Evolutionary conservation across 2,329 filamentous ascomycete genomes (phyloP).

Genomic region (Colletotrichum liaoningense): DNA sequence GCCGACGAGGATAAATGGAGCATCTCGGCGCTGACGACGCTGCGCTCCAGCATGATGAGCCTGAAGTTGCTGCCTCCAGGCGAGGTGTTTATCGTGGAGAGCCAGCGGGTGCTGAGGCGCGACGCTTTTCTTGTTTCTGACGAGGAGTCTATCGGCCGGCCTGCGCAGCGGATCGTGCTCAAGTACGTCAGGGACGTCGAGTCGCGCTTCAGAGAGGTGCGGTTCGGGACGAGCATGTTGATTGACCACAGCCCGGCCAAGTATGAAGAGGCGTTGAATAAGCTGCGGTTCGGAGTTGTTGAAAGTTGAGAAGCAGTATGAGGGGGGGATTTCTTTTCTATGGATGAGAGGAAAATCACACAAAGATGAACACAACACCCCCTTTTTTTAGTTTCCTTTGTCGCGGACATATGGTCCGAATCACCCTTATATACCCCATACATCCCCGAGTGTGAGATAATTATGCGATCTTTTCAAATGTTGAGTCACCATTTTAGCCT

Average conservation of each 20-base stretch:
- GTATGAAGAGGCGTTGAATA: conserved; percentile 77
- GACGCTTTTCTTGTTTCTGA: conserved; percentile 68
- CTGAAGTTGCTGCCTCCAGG: conserved; percentile 80
- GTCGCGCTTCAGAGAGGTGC: conserved; percentile 74
- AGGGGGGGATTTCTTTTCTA: no score
- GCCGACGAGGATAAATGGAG: conserved; percentile 77
- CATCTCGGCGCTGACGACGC: conserved; percentile 72
- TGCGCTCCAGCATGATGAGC: conserved; percentile 76
- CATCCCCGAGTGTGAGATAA: conserved; percentile 5
- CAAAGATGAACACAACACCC: neutral
- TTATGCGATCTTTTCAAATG: neutral
- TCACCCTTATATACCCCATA: conserved; percentile 17
- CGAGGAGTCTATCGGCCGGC: conserved; percentile 67
- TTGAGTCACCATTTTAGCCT: neutral
- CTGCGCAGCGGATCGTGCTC: conserved; percentile 75
- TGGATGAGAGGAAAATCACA: no score
- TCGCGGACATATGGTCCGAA: neutral
- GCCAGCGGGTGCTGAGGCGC: conserved; percentile 72
- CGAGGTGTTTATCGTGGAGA: conserved; percentile 80
- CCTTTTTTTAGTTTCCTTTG: conserved; percentile 11
- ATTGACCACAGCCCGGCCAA: conserved; percentile 80
- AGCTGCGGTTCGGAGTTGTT: conserved; percentile 63
- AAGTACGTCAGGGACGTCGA: conserved; percentile 80
- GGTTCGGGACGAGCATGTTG: conserved; percentile 80
- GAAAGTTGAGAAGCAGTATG: conserved; percentile 34